Base-by-base conservation (phyloP, 2,329 filamentous ascomycete genomes). In the Raffaelea deltoideospora region DNA sequence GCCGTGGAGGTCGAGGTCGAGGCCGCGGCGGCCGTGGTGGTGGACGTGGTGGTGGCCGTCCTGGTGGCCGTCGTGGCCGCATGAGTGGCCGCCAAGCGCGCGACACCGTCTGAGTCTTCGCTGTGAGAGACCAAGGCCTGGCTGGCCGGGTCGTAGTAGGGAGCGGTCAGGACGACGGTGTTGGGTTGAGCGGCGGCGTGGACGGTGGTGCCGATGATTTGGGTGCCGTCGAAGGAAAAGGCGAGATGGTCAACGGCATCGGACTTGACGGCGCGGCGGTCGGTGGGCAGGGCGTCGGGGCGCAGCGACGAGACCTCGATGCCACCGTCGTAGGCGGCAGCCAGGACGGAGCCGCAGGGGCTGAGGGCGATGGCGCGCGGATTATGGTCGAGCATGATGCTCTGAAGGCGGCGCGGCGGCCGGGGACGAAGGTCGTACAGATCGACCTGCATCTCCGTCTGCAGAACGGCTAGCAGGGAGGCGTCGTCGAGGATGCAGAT, bases 311-410 rank as follows among this genome's bases (percentile, higher is more conserved):
- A 76, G 0, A 94, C 81, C 54, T 94, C 86, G 43, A 94, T 87
- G n/a, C 82, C 83, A 38, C 82, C 81, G 50, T 85, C 76, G 54
- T 87, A 92, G 8, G 85, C 85, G 14, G 84, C 79, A 19, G 86
- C 86, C 32, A 94, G 59, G 13, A 94, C 81, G 31, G 78, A 76
- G 19, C 83, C 84, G 44, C 79, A 82, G 1, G 85, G 83, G 1
- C 85, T 88, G 22, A 94, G 60, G 14, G 81, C 77, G 45, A 94
- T 79, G 13, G 83, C 76, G 37, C 77, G 73, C 9, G 86, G 83
- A 38, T 74, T 72, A 53, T 90, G 78, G 48, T 88, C 81, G 42
- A 94, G 65, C 32, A 80, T 70, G 39, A 94, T 68, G 23, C 79
- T 79, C 50, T 79, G 76, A n/a, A 72, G 71, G 43, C 81, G 71